Base-by-base conservation (phyloP, 129 eudicot genomes). In the Oenanthe sinensis region DNA sequence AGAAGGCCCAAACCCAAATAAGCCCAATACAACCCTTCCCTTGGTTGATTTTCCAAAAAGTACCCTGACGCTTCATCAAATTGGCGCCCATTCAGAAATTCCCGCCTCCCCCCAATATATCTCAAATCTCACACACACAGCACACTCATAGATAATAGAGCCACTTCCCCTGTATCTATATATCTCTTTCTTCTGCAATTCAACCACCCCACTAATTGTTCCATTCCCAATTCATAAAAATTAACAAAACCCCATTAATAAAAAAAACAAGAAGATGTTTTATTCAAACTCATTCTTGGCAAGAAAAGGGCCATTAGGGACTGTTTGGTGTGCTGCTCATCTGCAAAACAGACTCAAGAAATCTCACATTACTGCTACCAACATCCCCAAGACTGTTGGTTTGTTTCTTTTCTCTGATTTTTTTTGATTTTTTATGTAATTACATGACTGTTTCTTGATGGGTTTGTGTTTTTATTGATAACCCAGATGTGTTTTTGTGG, bases 271-370 rank as follows among this genome's bases (percentile, higher is more conserved):
- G 81, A 15, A 79, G 81, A 95, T 95, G 98, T 95, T 95, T 71
- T 95, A 95, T 85, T 95, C 98, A 36, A 96, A 91, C 69, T 87
- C 94, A 16, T 78, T 90, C 75, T 89, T 95, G 84, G 98, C 98
- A 6, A 83, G 86, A 79, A 95, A 95, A 69, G 98, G 97, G 42
- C 98, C 98, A 0, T 78, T 92, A 55, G 97, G 97, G 9, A 92
- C 97, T 0, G 97, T 92, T 39, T 96, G 97, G 99, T 88, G 92
- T 75, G 98, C 97, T 5, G 97, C 97, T 28, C 97, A 96, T 89
- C 87, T 96, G 42, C 96, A 92, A 71, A 84, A 84, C 87, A 87
- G 76, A 30, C 97, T 92, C 87, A 87, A 81, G 85, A 96, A 96
- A 80, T 81, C 96, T 20, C 95, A 92, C 30, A 88, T 88, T 73